Percentiles rank a stretch among this genome's conserved stretches.
Evolutionary conservation across 176 grass and related monocot genomes (phyloP).

Genomic region (Thinopyrum elongatum): DNA sequence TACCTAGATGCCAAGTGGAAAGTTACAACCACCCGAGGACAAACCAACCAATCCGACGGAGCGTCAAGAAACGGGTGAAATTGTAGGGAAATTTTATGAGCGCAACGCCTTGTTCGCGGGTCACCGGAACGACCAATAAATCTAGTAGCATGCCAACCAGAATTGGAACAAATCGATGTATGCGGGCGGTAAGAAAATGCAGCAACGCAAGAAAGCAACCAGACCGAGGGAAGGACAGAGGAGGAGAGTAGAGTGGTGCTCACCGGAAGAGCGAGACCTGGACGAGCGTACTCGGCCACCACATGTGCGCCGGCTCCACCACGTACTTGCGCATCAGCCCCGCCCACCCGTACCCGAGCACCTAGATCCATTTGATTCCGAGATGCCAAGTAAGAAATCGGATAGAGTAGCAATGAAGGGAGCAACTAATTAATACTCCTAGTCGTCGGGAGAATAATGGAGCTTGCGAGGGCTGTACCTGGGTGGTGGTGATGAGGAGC

Average conservation of each 20-base stretch:
- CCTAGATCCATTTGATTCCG: conserved; percentile 28
- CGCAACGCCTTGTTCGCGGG: not conserved
- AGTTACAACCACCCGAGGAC: not conserved
- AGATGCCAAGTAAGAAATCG: too few species aligned
- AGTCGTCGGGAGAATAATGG: too few species aligned
- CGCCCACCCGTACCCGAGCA: conserved; percentile 91
- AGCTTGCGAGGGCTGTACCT: conserved; percentile 32
- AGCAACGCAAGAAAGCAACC: not conserved
- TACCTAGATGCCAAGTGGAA: not conserved
- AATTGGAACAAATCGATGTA: conserved; percentile 8
- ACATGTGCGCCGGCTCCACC: conserved; percentile 92
- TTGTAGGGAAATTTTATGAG: not conserved
- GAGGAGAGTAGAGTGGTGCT: not conserved
- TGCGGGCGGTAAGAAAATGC: too few species aligned
- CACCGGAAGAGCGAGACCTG: conserved; percentile 96
- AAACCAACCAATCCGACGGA: not conserved
- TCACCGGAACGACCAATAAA: not conserved
- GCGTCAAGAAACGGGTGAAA: not conserved
- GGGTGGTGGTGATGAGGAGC: conserved; percentile 88
- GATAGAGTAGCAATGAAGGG: too few species aligned
- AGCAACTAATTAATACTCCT: too few species aligned
- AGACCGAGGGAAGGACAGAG: not conserved
- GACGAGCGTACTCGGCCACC: conserved; percentile 88
- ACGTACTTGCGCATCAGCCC: conserved; percentile 91
- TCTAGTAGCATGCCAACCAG: not conserved